Conservation (phyloP, 257 asterid genomes). For the Solanum tarijense region DNA sequence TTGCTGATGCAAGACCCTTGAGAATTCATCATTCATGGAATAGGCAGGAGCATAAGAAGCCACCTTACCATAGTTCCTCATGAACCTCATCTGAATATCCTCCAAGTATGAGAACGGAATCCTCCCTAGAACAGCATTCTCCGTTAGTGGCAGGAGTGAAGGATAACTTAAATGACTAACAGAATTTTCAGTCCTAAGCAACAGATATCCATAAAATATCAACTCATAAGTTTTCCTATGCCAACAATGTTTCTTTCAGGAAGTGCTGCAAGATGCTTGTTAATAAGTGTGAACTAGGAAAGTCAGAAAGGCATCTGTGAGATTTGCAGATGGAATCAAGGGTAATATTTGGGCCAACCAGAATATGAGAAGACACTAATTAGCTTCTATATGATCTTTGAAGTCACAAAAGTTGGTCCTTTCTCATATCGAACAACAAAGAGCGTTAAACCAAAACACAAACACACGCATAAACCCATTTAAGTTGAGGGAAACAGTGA, state of each 20-base stretch:
- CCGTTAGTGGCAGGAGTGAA: not conserved
- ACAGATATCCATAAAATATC: not conserved
- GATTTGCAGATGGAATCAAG: not conserved
- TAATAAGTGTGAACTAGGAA: not conserved
- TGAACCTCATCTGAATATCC: constrained; percentile 93
- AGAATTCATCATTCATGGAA: constrained; percentile 96
- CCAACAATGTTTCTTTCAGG: not conserved
- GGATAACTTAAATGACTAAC: not conserved
- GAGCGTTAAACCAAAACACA: not conserved
- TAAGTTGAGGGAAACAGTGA: not conserved
- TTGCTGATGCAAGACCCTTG: constrained; percentile 96
- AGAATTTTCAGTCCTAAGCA: not conserved
- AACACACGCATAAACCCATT: not conserved
- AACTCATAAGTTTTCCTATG: not conserved
- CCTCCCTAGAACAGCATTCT: constrained; percentile 51
- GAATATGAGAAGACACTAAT: not conserved
- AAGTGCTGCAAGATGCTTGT: not conserved
- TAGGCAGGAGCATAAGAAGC: constrained; percentile 86
- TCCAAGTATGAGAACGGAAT: constrained; percentile 88
- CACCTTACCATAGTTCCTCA: constrained; percentile 85
- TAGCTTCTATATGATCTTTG: not conserved
- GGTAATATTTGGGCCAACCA: not conserved
- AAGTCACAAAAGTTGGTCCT: not conserved
- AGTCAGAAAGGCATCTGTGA: not conserved
- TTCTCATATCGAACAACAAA: not conserved